A percentile compares a stretch with the other conserved stretches of the same genome.
Conservation (phyloP, 2,329 filamentous ascomycete species). For the Rachicladosporium sp. region DNA sequence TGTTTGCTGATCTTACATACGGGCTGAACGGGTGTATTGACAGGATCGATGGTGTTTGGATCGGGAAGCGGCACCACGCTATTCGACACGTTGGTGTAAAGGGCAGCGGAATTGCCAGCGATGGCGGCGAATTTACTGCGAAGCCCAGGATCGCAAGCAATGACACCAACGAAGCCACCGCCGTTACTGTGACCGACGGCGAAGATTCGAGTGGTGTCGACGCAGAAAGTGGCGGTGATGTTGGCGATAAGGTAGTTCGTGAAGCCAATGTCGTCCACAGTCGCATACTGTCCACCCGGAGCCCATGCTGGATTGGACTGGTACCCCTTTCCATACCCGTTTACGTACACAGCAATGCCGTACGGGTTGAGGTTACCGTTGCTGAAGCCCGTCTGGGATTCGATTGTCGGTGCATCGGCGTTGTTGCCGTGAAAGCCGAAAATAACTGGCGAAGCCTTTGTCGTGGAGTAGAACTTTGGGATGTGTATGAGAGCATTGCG, state of each 20-base stretch:
- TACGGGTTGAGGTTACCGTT: conserved; percentile 30
- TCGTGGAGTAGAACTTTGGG: conserved; percentile 26
- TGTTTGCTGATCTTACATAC: conserved; percentile 12
- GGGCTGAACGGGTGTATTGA: conserved; percentile 12
- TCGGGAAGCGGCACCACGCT: conserved; percentile 9
- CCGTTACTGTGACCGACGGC: conserved; percentile 42
- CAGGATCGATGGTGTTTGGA: conserved; percentile 12
- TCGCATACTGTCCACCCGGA: neutral
- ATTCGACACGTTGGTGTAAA: conserved; percentile 24
- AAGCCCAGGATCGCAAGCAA: conserved; percentile 34
- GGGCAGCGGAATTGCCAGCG: conserved; percentile 34
- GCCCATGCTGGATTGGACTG: conserved; percentile 9
- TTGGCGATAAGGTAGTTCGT: conserved; percentile 28
- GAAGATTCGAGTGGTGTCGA: conserved; percentile 34
- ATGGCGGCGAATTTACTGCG: conserved; percentile 37
- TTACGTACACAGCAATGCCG: conserved; percentile 32
- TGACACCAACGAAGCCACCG: conserved; percentile 35
- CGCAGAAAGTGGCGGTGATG: conserved; percentile 30
- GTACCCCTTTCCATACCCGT: conserved; percentile 17
- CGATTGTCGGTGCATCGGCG: conserved; percentile 25
- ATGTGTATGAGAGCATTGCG: conserved; percentile 28
- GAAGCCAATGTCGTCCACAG: conserved; percentile 30
- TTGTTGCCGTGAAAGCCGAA: conserved; percentile 33
- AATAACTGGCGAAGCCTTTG: conserved; percentile 28
- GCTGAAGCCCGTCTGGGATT: conserved; percentile 31